Base-by-base conservation (phyloP, 139 green algal species). In the Prasinococcaceae sp. region DNA sequence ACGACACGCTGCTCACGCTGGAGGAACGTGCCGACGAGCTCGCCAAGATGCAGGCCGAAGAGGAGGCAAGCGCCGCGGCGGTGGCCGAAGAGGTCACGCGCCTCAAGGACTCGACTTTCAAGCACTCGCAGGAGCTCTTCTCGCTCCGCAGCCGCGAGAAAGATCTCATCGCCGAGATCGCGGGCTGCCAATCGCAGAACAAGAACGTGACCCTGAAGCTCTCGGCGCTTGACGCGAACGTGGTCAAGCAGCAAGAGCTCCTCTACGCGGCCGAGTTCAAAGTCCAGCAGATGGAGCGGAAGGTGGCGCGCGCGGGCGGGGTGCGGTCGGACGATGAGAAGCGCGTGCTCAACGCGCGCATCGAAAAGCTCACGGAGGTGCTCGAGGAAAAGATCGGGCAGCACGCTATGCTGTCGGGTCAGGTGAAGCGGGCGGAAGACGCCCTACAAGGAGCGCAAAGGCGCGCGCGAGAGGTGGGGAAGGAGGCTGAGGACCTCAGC, bases 221-320 rank as follows among this genome's bases (percentile, higher is more conserved):
- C 33, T 30, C 6, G 5, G 8, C 29, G 42, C 59, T 68, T 2
- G 59, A 68, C 43, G 50, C 23, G 52, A 63, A 80, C 63, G 67
- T 84, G 22, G 54, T 76, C 35, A 63, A 71, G 38, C 82, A 90
- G 69, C 70, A 85, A 61, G 82, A 93, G 76, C 61, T 89, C 58
- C 64, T 88, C 50, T 93, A 93, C 60, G 78, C 75, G 22, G 77
- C 80, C 9, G 76, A 90, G 57, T 90, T 86, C 53, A 59, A 81
- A 68, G 61, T 90, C 28, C 69, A 84, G 56, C 66, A 83, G 55
- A 79, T 90, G 74, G 81, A 92, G 71, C 74, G 78, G 29, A 74
- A 76, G 54, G 77, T 94, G 38, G 59, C 73, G 23, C 70, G 80
- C n/a, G 80, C 80, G 0, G 54, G 55, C 23, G 84, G 84, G 9